Percentiles rank a stretch among this genome's conserved stretches.
phyloP scores from a whole-genome alignment of 1,139 yeast genomes.

The Taphrina betulina region DNA sequence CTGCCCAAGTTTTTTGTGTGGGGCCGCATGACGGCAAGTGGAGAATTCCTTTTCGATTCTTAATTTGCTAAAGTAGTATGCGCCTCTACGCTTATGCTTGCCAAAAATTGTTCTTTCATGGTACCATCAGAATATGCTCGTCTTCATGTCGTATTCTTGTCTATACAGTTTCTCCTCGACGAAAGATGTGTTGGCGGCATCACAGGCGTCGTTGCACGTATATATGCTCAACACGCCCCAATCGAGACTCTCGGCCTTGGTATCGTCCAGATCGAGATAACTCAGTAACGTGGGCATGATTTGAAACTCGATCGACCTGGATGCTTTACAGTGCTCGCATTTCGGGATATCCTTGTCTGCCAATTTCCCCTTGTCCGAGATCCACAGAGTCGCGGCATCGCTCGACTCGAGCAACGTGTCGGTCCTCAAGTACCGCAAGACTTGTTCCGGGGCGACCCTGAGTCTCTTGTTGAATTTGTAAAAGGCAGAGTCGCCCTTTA shows the following conservation, averaged over 20 bases:
- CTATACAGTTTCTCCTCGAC: slow-evolving; percentile 23
- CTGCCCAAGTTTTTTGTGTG: too few relatives aligned
- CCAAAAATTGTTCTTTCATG: too few relatives aligned
- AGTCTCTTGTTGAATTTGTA: slow-evolving; percentile 34
- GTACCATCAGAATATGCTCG: slow-evolving; percentile 19
- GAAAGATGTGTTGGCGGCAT: slow-evolving; percentile 17
- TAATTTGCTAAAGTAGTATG: too few relatives aligned
- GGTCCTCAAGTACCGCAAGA: slow-evolving; percentile 30
- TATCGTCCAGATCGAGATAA: slow-evolving; percentile 29
- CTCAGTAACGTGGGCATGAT: slow-evolving; percentile 33
- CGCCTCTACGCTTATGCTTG: too few relatives aligned
- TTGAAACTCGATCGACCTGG: slow-evolving; percentile 32
- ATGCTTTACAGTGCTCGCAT: slow-evolving; percentile 26
- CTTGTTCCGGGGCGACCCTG: slow-evolving; percentile 30
- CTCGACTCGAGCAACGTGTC: slow-evolving; percentile 13
- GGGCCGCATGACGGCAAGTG: too few relatives aligned
- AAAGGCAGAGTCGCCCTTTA: slow-evolving; percentile 34
- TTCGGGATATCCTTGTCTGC: slow-evolving; percentile 31
- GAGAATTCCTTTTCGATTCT: too few relatives aligned
- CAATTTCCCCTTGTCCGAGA: slow-evolving; percentile 26
- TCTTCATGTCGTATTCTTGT: slow-evolving; percentile 30
- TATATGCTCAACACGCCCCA: slow-evolving; percentile 33
- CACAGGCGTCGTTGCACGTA: slow-evolving; percentile 33
- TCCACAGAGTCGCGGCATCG: slow-evolving; percentile 30
- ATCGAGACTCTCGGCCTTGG: slow-evolving; percentile 28